Evolutionary conservation across 2,329 filamentous ascomycete species (phyloP).

Genomic region (Dactylellina drechsleri): DNA sequence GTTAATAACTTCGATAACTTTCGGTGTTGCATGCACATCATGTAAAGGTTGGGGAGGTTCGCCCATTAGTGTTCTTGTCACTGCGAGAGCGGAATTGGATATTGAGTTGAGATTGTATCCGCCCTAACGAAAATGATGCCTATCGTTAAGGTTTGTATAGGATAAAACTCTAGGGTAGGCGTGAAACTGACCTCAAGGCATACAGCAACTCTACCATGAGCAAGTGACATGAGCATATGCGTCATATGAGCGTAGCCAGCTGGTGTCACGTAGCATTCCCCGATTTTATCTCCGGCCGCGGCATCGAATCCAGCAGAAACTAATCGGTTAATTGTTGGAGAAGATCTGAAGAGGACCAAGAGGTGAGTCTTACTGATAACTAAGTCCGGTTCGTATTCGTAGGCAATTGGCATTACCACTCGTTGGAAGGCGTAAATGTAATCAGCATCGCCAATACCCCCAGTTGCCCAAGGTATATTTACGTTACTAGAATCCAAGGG

Average conservation of each 20-base stretch:
- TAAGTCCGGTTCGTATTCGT: slow-evolving; percentile 91
- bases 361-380: slow-evolving; percentile 72
- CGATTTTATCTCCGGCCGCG: slow-evolving; percentile 89
- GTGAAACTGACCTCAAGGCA: slow-evolving; percentile 74
- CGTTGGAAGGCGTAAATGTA: slow-evolving; percentile 97
- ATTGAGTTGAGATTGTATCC: slow-evolving; percentile 96
- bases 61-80: slow-evolving; percentile 92
- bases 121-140: slow-evolving; percentile 65
- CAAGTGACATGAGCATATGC: slow-evolving; percentile 97
- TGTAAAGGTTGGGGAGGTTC: slow-evolving; percentile 78
- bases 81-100: slow-evolving; percentile 88
- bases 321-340: slow-evolving; percentile 55
- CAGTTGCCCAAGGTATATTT: slow-evolving; percentile 74
- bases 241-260: slow-evolving; percentile 98
- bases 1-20: slow-evolving; percentile 69
- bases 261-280: slow-evolving; percentile 90
- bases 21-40: slow-evolving; percentile 64
- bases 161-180: too few relatives aligned
- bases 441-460: slow-evolving; percentile 92
- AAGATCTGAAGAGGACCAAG: background rate
- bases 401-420: slow-evolving; percentile 94
- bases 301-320: slow-evolving; percentile 97
- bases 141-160: background rate
- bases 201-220: slow-evolving; percentile 86
- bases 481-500: slow-evolving; percentile 66